These are phyloP conservation scores for Geoglossum glabrum DNA, from an alignment of 495 filamentous ascomycete genomes.

Conservation along the genomic window DNA sequence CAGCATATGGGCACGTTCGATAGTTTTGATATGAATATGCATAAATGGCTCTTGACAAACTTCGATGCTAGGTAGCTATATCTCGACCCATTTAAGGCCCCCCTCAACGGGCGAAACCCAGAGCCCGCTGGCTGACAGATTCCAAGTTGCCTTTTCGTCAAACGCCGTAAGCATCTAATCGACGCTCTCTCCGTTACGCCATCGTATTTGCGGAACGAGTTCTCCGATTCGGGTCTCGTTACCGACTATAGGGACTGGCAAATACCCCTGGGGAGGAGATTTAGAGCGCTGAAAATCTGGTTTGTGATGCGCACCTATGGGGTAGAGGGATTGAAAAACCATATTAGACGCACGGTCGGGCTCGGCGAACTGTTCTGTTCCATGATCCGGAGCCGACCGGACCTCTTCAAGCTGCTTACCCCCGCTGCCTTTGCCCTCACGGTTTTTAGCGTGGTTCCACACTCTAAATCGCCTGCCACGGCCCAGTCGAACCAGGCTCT, in stretches of 20 bases:
- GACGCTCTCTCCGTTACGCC: constrained; percentile 67
- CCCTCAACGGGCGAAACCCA: neutral
- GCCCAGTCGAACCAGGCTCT: neutral
- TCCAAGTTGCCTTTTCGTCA: constrained; percentile 54
- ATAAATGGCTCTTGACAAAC: constrained; percentile 93
- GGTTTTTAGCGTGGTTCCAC: constrained; percentile 40
- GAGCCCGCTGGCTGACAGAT: neutral
- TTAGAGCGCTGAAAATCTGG: constrained; percentile 88
- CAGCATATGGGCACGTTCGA: constrained; percentile 46
- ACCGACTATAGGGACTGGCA: constrained; percentile 98
- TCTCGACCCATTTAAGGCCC: neutral
- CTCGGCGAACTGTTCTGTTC: constrained; percentile 52
- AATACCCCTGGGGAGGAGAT: constrained; percentile 85
- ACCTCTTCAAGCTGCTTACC: constrained; percentile 62
- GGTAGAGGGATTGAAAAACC: constrained; percentile 50
- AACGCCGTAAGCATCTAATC: constrained; percentile 51
- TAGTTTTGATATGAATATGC: constrained; percentile 88
- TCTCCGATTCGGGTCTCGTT: constrained; percentile 63
- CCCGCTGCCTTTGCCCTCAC: constrained; percentile 64
- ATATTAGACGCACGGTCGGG: constrained; percentile 44
- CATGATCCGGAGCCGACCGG: constrained; percentile 32
- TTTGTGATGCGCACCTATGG: constrained; percentile 86
- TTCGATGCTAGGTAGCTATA: constrained; percentile 53
- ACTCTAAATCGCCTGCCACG: neutral
- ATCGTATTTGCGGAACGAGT: constrained; percentile 61